Conservation (phyloP, 768 basidiomycete species). For the Russula foetens region DNA sequence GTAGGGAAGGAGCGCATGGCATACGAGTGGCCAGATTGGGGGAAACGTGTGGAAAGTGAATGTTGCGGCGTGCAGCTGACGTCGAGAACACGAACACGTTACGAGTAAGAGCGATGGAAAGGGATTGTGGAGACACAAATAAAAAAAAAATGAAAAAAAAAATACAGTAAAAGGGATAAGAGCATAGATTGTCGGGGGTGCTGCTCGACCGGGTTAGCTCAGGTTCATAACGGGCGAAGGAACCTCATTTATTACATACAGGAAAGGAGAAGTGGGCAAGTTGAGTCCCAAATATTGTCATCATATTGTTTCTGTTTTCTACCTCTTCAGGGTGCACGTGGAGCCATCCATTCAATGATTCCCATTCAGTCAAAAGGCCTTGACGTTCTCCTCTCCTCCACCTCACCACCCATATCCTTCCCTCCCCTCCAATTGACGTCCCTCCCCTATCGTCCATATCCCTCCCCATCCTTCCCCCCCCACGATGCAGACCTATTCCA, state of each 20-base stretch:
- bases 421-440: not conserved
- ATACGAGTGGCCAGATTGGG: not conserved
- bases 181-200: no score
- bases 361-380: slow-evolving; percentile 15
- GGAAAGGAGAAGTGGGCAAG: not conserved
- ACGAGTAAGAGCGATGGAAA: not conserved
- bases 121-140: no score
- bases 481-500: slow-evolving; percentile 4
- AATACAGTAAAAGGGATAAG: no score
- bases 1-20: not conserved
- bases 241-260: slow-evolving; percentile 1
- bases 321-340: slow-evolving; percentile 6
- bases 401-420: not conserved
- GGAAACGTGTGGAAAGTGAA: no score
- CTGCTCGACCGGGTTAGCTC: not conserved
- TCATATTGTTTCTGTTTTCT: not conserved
- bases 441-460: not conserved
- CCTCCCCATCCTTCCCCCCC: no score
- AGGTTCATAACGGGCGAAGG: not conserved
- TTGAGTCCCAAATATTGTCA: not conserved
- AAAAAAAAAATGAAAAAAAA: no score
- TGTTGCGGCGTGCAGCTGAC: slow-evolving; percentile 7
- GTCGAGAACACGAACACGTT: slow-evolving; percentile 1
- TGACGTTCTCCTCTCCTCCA: not conserved
- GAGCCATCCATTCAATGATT: not conserved